A percentile compares a stretch with the other conserved stretches of the same genome.
phyloP scores from a whole-genome alignment of 148 eudicot species.

The Suaeda aralocaspica region DNA sequence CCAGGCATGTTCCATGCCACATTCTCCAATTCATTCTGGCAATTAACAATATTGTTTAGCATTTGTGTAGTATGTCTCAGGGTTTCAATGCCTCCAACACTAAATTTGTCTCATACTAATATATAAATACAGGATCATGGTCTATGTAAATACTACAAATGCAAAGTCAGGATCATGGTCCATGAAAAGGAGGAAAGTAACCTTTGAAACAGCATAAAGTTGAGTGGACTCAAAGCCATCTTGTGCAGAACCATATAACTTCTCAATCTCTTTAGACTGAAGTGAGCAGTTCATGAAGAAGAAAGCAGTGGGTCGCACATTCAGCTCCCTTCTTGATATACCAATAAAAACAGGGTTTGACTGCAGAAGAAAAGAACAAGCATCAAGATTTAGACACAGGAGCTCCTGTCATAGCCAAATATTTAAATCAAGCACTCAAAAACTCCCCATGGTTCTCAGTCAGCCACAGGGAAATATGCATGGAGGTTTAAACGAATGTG shows the following conservation, averaged over 20 bases:
- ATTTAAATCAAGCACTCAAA: not conserved
- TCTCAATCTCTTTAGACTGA: constrained; percentile 66
- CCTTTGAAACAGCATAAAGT: constrained; percentile 62
- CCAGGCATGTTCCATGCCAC: constrained; percentile 88
- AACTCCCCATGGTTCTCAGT: not conserved
- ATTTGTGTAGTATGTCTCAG: not conserved
- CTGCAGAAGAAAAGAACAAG: constrained; percentile 35
- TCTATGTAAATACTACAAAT: not conserved
- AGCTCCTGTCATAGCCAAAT: too few species aligned
- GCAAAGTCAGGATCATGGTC: constrained; percentile 6
- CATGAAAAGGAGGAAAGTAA: constrained; percentile 26
- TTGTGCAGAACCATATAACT: constrained; percentile 65
- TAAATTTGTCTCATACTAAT: not conserved
- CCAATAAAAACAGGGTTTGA: constrained; percentile 68
- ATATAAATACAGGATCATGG: not conserved
- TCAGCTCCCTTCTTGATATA: constrained; percentile 72
- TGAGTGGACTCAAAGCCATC: constrained; percentile 95
- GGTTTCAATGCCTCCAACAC: too few species aligned
- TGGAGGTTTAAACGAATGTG: not conserved
- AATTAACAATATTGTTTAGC: constrained; percentile 20
- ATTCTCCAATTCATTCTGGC: constrained; percentile 65
- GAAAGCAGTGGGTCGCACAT: constrained; percentile 92
- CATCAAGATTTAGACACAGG: not conserved
- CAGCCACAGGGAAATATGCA: not conserved
- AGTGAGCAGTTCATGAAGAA: constrained; percentile 84